Base-by-base conservation (phyloP, 1,284 basidiomycete species). In the Pisolithus thermaeus region DNA sequence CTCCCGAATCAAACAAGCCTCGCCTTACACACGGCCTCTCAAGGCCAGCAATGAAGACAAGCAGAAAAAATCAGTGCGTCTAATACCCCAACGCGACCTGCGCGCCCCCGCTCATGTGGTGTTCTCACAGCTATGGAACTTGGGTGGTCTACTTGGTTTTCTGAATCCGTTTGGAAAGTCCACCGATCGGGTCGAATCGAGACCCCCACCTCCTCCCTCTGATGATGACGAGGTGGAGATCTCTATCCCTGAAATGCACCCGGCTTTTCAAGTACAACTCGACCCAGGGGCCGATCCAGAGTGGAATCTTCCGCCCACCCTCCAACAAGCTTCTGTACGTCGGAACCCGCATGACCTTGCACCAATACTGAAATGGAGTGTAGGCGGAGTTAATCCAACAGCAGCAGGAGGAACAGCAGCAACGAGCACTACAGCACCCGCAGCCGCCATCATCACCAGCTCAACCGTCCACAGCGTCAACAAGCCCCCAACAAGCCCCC, bases 11-110 rank as follows among this genome's bases (percentile, higher is more conserved):
- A 58, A 56, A 41, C 51, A 61, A 38, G 59, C 72, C 16, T 67
- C 64, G 4, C 71, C 71, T 0, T 73, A 73, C 47, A 59, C 58
- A 52, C 64, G 72, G 46, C 64, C 64, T 49, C 40, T 54, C 18
- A 63, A 55, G 43, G 51, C 56, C 25, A 57, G 37, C 50, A 57
- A 46, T 12, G 44, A 7, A 32, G 54, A 46, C 6, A 39, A 52
- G 20, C 46, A 54, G n/a, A 76, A 73, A 66, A 77, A 77, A 74
- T 72, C 75, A 27, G 78, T 79, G 52, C 50, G 70, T 63, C 9
- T 43, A 41, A 35, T 9, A 23, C 8, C 30, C 8, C 9, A 7
- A 32, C 7, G 18, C 14, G 41, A 0, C 1, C 7, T 27, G 3
- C 22, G 20, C 8, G 8, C 38, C 18, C 35, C 50, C 14, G 54